These are phyloP conservation scores for Pyrenophora seminiperda DNA, from an alignment of 2,329 filamentous ascomycete genomes.

Conservation along the genomic window DNA sequence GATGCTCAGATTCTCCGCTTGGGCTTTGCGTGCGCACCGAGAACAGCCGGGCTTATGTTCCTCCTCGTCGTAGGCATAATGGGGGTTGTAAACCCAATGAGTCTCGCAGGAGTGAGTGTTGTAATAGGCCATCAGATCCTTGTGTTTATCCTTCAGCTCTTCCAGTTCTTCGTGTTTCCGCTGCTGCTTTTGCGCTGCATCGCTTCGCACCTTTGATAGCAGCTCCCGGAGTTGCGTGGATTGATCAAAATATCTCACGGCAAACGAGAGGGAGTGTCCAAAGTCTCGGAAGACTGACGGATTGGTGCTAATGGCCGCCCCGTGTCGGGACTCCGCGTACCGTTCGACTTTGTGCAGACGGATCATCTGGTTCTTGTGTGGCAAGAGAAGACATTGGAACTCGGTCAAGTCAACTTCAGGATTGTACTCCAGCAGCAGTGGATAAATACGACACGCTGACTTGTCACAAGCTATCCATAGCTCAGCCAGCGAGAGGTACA, in stretches of 20 bases:
- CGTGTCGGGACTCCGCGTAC: conserved; percentile 50
- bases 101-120: conserved; percentile 12
- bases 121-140: conserved; percentile 12
- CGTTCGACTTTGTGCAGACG: conserved; percentile 53
- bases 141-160: conserved; percentile 12
- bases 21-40: conserved; percentile 35
- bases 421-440: conserved; percentile 55
- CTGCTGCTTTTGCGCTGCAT: conserved; percentile 39
- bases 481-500: conserved; percentile 62
- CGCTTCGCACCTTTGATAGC: conserved; percentile 44
- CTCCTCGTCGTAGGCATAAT: not conserved
- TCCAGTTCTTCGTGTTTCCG: conserved; percentile 25
- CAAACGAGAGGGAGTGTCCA: conserved; percentile 49
- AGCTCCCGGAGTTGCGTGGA: conserved; percentile 51
- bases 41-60: conserved; percentile 16
- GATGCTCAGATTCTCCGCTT: conserved; percentile 53
- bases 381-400: conserved; percentile 55
- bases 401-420: conserved; percentile 50
- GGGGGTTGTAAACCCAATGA: conserved; percentile 4
- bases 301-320: conserved; percentile 13
- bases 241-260: conserved; percentile 54
- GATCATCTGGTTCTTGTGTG: conserved; percentile 51
- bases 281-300: conserved; percentile 48
- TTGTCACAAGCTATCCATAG: conserved; percentile 65
- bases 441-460: conserved; percentile 45